Percentiles rank a stretch among this genome's conserved stretches.
Conservation (phyloP, 2,329 filamentous ascomycete species). For the Juglanconis sp. region DNA sequence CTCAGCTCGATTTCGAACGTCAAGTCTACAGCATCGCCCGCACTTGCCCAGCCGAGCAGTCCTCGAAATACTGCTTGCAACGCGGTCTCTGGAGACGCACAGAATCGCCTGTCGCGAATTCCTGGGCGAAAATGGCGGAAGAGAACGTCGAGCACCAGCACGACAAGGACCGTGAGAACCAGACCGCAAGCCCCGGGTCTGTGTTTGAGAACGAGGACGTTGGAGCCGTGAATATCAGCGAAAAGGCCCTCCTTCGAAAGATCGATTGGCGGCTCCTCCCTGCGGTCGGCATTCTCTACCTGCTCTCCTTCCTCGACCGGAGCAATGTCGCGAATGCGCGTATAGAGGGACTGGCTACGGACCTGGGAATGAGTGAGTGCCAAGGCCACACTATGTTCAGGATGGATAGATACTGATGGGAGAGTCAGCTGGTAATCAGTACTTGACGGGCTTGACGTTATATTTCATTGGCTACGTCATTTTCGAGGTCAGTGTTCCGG, state of each 20-base stretch:
- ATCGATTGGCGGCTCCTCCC: slow-evolving; percentile 51
- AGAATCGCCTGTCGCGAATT: neutral
- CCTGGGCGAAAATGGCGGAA: slow-evolving; percentile 2
- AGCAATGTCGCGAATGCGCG: slow-evolving; percentile 59
- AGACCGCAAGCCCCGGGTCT: slow-evolving; percentile 1
- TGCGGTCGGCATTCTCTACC: slow-evolving; percentile 51
- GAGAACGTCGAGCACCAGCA: slow-evolving; percentile 1
- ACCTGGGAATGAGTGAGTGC: slow-evolving; percentile 50
- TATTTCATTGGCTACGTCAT: slow-evolving; percentile 63
- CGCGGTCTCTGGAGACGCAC: neutral
- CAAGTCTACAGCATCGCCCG: too few relatives aligned
- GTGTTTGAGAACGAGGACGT: slow-evolving; percentile 10
- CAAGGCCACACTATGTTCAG: neutral
- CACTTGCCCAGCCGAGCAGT: too few relatives aligned
- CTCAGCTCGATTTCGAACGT: neutral
- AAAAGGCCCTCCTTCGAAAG: slow-evolving; percentile 56
- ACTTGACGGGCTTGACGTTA: slow-evolving; percentile 62
- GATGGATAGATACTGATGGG: neutral
- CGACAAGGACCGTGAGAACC: slow-evolving; percentile 1
- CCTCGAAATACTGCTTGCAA: neutral
- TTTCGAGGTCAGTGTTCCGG: slow-evolving; percentile 43
- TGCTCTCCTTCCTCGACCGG: slow-evolving; percentile 55
- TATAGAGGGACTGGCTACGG: slow-evolving; percentile 51
- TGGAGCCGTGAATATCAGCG: slow-evolving; percentile 38
- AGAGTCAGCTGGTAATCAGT: slow-evolving; percentile 53